A percentile compares a stretch with the other conserved stretches of the same genome.
Evolutionary conservation across 306 rosid genomes (phyloP).

Genomic region (Prinsepia uniflora): DNA sequence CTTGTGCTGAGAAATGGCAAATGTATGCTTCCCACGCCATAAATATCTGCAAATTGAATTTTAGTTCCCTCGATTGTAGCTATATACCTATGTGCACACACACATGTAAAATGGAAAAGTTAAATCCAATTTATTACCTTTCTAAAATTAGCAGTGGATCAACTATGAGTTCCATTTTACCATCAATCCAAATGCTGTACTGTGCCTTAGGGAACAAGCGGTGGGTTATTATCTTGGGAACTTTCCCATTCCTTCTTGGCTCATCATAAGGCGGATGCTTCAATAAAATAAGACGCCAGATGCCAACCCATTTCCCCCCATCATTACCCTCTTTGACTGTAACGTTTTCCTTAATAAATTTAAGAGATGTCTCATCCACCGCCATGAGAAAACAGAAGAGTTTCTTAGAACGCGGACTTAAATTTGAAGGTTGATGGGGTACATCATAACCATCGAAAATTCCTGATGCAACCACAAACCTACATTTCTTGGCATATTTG

Average conservation of each 20-base stretch:
- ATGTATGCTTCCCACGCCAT: constrained; percentile 86
- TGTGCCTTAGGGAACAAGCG: constrained; percentile 84
- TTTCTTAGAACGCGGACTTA: constrained; percentile 65
- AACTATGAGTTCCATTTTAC: constrained; percentile 94
- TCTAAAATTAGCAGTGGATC: constrained; percentile 92
- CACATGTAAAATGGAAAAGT: background rate
- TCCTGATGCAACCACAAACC: constrained; percentile 94
- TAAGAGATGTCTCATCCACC: constrained; percentile 77
- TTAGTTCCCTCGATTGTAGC: background rate
- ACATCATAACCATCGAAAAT: constrained; percentile 90
- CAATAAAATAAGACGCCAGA: constrained; percentile 86
- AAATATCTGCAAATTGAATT: constrained; percentile 57
- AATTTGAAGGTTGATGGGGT: constrained; percentile 88
- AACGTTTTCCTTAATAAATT: constrained; percentile 66
- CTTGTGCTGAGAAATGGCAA: constrained; percentile 98
- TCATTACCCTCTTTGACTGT: constrained; percentile 60
- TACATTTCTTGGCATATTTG: constrained; percentile 75
- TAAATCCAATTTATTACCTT: constrained; percentile 43
- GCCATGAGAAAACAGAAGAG: constrained; percentile 96
- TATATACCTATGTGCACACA: background rate
- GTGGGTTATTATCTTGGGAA: constrained; percentile 90
- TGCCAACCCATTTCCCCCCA: constrained; percentile 90
- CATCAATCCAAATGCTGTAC: constrained; percentile 97
- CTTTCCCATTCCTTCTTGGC: constrained; percentile 96
- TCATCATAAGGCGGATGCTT: constrained; percentile 92